Conservation (phyloP, 805 yeast genomes). For the Kodamaea leandrae region DNA sequence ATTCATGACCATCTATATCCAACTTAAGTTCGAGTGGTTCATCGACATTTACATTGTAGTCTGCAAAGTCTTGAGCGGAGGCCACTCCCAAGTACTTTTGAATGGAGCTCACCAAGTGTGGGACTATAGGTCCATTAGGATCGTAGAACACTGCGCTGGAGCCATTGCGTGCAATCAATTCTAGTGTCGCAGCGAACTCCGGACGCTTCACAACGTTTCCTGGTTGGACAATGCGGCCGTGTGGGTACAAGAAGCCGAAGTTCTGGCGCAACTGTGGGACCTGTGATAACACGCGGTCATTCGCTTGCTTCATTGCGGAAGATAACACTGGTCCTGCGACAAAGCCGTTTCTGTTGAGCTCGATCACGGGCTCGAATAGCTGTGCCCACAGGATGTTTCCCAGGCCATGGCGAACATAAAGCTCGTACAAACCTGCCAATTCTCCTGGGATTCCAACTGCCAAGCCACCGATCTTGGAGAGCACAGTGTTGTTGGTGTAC, state of each 20-base stretch:
- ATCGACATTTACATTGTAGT: conserved; percentile 53
- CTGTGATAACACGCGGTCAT: conserved; percentile 22
- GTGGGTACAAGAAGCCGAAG: conserved; percentile 28
- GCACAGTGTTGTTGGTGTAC: conserved; percentile 49
- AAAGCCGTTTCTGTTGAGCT: conserved; percentile 67
- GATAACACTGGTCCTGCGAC: conserved; percentile 24
- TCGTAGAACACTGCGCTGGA: conserved; percentile 78
- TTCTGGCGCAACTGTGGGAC: conserved; percentile 38
- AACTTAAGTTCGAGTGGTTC: conserved; percentile 23
- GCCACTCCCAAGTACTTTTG: conserved; percentile 65
- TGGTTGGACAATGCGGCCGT: conserved; percentile 28
- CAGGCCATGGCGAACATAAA: conserved; percentile 62
- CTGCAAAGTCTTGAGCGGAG: conserved; percentile 59
- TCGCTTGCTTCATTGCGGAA: conserved; percentile 30
- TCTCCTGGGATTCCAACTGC: conserved; percentile 93
- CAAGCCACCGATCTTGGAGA: conserved; percentile 77
- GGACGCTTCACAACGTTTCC: conserved; percentile 68
- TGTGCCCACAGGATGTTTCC: conserved; percentile 72
- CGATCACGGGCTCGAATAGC: conserved; percentile 71
- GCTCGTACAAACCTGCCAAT: conserved; percentile 70
- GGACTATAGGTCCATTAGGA: conserved; percentile 72
- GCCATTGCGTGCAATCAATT: conserved; percentile 71
- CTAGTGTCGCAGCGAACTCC: conserved; percentile 63
- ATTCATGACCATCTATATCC: conserved; percentile 14
- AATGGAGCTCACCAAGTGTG: conserved; percentile 50